Percentiles rank a stretch among this genome's conserved stretches.
phyloP scores from a whole-genome alignment of 202 grass and related monocot genomes.

The Hordeum pubiflorum region DNA sequence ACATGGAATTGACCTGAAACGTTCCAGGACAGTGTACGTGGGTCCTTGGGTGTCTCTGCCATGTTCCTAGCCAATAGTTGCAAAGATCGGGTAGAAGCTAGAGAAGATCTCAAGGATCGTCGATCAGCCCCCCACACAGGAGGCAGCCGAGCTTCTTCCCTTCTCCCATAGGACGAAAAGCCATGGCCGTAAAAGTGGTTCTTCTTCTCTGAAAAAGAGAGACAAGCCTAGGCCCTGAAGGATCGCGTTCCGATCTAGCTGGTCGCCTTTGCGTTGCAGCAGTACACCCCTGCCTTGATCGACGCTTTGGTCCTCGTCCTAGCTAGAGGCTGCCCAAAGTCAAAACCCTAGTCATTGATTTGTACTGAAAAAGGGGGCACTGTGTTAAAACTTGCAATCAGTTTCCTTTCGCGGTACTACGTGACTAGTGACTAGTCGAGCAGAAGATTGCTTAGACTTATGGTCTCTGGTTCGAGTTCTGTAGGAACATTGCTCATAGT shows the following conservation, averaged over 20 bases:
- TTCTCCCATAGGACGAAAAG: background rate
- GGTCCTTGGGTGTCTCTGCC: slow-evolving; percentile 10
- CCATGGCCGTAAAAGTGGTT: background rate
- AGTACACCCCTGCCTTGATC: background rate
- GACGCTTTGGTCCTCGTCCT: slow-evolving; percentile 4
- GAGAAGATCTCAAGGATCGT: slow-evolving; percentile 2
- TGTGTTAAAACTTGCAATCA: background rate
- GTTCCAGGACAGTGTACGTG: background rate
- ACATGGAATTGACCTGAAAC: background rate
- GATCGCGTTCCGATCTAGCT: background rate
- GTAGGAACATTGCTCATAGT: background rate
- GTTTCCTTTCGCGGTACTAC: background rate
- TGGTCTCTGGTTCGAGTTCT: background rate
- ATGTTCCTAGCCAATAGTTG: background rate
- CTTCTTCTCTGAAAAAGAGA: background rate
- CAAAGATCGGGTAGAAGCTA: background rate
- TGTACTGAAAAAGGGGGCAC: slow-evolving; percentile 10
- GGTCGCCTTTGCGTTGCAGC: background rate
- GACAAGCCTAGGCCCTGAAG: background rate
- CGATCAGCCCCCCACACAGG: slow-evolving; percentile 16
- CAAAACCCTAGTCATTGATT: slow-evolving; percentile 17
- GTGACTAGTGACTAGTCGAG: background rate
- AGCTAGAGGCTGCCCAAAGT: slow-evolving; percentile 5
- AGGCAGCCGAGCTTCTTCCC: background rate
- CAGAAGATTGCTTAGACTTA: background rate